Evolutionary conservation across 2,329 filamentous ascomycete species (phyloP), one percentile per base, ranked within the genome.

Genomic region (Botrytis fabae): DNA sequence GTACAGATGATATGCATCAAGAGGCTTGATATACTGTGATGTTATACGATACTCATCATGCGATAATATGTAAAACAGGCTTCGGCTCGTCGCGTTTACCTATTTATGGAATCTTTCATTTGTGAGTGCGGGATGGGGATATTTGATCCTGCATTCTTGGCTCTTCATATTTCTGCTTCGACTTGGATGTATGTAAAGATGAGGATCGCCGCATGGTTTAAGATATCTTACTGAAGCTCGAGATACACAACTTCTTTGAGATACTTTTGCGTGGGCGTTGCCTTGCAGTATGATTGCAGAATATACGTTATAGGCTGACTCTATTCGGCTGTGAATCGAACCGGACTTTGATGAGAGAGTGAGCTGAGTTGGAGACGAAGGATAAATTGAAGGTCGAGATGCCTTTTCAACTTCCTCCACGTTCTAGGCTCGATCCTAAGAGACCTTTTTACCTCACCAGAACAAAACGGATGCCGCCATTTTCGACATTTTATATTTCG

Each of bases 401-500:
- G 65, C 65, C 65, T 32, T 69, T 69, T 32, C 48, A 69, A 69
- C 25, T 69, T 25, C 65, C 65, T 42, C 65, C 65, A 5, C 65
- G 35, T 42, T 69, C 65, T 44, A 51, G 48, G 25, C 51, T 69
- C 48, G 48, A 69, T 42, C 40, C 65, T 22, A 69, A 25, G 25
- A 69, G 65, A 32, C 65, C 65, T 7, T 69, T 69, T 42, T 42
- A 42, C 8, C 40, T 69, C 48, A 14, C 65, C n/a, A 69, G 65
- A 57, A 68, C 35, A 8, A 72, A 42, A 18, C 48, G 63, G 18
- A 46, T 72, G 63, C 70, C 70, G 20, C 59, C 66, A 22, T 61
- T 44, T 25, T 69, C 63, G 12, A 72, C 70, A 32, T 72, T 72
- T 40, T 72, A 60, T 18, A 72, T 69, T 59, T 72, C 70, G 7